Conservation (phyloP, 2,329 filamentous ascomycete genomes). For the Paracorniculantispora psalliotae region DNA sequence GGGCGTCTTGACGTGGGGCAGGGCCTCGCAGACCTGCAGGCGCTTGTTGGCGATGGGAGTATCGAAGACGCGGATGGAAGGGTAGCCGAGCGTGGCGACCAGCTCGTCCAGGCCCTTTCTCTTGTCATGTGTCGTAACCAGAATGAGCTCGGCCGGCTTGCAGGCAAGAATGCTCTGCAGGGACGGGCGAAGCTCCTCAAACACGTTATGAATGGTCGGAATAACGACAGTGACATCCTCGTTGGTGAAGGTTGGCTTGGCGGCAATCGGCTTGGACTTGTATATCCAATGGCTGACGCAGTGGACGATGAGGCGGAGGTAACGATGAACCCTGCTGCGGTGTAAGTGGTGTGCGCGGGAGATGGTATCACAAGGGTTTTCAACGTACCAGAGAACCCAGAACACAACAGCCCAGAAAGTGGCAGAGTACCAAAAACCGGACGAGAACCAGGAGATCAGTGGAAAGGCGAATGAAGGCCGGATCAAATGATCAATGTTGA, state of each 20-base stretch:
- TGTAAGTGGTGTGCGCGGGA: conserved; percentile 19
- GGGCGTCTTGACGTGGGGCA: conserved; percentile 74
- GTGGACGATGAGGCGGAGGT: conserved; percentile 80
- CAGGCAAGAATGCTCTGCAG: conserved; percentile 71
- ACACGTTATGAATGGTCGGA: conserved; percentile 83
- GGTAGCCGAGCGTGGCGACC: conserved; percentile 52
- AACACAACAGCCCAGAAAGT: conserved; percentile 38
- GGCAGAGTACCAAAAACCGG: conserved; percentile 38
- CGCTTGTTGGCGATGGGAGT: conserved; percentile 91
- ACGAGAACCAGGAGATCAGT: conserved; percentile 21
- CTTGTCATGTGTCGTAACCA: conserved; percentile 84
- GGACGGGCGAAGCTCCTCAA: conserved; percentile 77
- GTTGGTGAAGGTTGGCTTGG: conserved; percentile 71
- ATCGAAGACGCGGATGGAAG: conserved; percentile 67
- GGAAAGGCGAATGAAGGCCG: neutral
- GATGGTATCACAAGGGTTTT: neutral
- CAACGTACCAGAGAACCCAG: conserved; percentile 43
- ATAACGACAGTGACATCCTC: conserved; percentile 92
- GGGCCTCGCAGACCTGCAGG: conserved; percentile 84
- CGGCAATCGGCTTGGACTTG: conserved; percentile 75
- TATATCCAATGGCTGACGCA: conserved; percentile 82
- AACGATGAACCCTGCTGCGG: conserved; percentile 70
- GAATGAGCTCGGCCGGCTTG: conserved; percentile 65
- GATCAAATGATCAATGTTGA: conserved; percentile 1
- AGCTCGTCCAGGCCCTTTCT: conserved; percentile 62